A percentile compares a stretch with the other conserved stretches of the same genome.
Conservation (phyloP, 345 rosid species). For the Ceriops zippeliana region DNA sequence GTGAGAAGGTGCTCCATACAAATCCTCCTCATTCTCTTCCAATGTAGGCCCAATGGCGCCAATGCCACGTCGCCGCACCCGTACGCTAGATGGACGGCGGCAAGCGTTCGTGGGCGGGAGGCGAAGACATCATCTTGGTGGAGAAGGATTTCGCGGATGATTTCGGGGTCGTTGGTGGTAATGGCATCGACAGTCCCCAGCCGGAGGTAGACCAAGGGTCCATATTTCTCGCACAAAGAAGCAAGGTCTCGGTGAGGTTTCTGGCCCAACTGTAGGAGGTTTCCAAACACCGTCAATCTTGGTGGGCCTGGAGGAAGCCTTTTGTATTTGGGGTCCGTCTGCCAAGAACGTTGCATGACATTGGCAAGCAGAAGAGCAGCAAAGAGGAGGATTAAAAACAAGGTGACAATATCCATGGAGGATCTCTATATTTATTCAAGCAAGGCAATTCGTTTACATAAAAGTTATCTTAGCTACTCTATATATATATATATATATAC, state of each 20-base stretch:
- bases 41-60: slow-evolving; percentile 68
- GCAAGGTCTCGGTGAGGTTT: slow-evolving; percentile 80
- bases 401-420: too few species aligned
- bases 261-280: slow-evolving; percentile 71
- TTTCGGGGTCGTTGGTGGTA: slow-evolving; percentile 74
- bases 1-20: slow-evolving; percentile 66
- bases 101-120: slow-evolving; percentile 77
- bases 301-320: slow-evolving; percentile 82
- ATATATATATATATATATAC: too few species aligned
- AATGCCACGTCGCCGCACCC: slow-evolving; percentile 74
- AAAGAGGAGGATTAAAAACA: too few species aligned
- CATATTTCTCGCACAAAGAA: slow-evolving; percentile 54
- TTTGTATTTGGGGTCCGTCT: slow-evolving; percentile 13
- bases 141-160: slow-evolving; percentile 62
- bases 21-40: slow-evolving; percentile 68
- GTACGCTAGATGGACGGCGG: slow-evolving; percentile 72
- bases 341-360: slow-evolving; percentile 24
- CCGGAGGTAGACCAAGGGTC: slow-evolving; percentile 74
- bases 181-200: slow-evolving; percentile 69
- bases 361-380: not conserved
- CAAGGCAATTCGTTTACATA: too few species aligned
- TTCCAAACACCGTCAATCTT: slow-evolving; percentile 74
- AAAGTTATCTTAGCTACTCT: too few species aligned
- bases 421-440: too few species aligned
- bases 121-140: slow-evolving; percentile 77